Percentiles rank a stretch among this genome's conserved stretches.
Evolutionary conservation across 2,329 filamentous ascomycete species (phyloP).

Genomic region (Fusarium nygamai): DNA sequence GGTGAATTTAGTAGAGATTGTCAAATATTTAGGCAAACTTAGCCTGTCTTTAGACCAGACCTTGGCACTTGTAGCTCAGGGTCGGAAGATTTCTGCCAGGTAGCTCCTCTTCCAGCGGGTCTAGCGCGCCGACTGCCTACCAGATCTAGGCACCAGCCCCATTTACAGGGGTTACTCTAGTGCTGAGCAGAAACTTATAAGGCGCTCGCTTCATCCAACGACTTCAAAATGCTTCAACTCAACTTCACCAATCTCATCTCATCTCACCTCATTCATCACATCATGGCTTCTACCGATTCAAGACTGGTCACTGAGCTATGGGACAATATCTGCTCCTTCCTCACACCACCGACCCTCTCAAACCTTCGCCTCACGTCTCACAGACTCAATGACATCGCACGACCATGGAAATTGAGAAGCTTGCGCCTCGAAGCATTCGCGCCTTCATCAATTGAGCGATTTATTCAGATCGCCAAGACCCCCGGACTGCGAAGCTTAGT

Average conservation of each 20-base stretch:
- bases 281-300: background rate
- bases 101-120: background rate
- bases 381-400: background rate
- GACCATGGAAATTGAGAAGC: background rate
- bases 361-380: constrained; percentile 9
- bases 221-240: background rate
- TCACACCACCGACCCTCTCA: background rate
- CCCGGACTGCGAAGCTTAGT: constrained; percentile 7
- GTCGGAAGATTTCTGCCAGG: background rate
- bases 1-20: fast-evolving
- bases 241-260: background rate
- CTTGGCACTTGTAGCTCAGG: background rate
- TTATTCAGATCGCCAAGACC: constrained; percentile 14
- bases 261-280: background rate
- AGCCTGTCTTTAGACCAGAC: background rate
- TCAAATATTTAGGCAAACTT: background rate
- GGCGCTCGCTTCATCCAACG: no score
- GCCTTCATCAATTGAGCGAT: background rate
- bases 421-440: constrained; percentile 2
- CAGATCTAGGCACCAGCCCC: background rate
- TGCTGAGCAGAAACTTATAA: background rate
- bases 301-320: constrained; percentile 10
- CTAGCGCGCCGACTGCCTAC: background rate
- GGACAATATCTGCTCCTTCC: constrained; percentile 6
- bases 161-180: background rate